phyloP scores from a whole-genome alignment of 345 rosid species.

The Syzygium aqueum region DNA sequence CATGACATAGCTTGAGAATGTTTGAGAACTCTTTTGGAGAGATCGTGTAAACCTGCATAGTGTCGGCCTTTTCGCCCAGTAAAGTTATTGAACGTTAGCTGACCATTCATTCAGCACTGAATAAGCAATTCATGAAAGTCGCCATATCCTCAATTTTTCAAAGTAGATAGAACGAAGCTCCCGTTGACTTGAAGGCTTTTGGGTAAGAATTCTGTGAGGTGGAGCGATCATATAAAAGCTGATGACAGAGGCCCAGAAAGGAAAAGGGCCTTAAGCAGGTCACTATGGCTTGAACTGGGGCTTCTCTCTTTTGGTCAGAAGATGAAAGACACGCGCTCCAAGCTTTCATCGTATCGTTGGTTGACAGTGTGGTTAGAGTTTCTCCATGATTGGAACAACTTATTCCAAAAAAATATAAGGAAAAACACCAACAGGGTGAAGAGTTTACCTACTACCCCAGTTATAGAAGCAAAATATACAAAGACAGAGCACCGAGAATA shows the following conservation, averaged over 20 bases:
- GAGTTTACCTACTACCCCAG: not conserved
- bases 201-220: not conserved
- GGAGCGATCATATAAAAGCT: not conserved
- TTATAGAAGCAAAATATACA: not conserved
- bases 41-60: not conserved
- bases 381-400: not conserved
- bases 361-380: not conserved
- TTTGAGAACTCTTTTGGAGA: not conserved
- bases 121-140: not conserved
- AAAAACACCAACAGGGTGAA: not conserved
- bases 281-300: not conserved
- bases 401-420: not conserved
- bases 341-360: too few species aligned
- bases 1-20: not conserved
- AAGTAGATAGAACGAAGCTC: not conserved
- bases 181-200: not conserved
- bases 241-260: not conserved
- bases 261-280: not conserved
- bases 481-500: not conserved
- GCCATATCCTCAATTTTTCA: not conserved
- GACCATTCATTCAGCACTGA: not conserved
- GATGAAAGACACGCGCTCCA: not conserved
- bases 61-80: not conserved
- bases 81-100: not conserved
- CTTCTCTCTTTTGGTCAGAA: not conserved